These are phyloP conservation scores for Suillus fuscotomentosus DNA, from an alignment of 768 basidiomycete genomes.

Conservation along the genomic window DNA sequence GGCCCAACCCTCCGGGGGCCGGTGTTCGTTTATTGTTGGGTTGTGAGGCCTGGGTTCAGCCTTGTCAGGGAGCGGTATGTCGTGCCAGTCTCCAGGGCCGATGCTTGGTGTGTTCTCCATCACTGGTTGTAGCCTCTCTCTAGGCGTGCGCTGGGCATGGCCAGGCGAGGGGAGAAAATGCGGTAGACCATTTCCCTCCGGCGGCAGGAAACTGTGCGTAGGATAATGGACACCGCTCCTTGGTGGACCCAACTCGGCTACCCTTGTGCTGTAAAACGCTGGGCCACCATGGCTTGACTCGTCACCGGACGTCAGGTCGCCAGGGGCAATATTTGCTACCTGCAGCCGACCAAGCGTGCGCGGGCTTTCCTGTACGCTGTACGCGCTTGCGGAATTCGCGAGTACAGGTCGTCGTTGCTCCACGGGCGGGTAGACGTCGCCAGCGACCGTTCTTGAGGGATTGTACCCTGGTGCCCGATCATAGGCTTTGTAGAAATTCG, in stretches of 20 bases:
- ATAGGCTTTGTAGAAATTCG: constrained; percentile 9
- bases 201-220: constrained; percentile 23
- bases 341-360: constrained; percentile 44
- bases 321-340: constrained; percentile 48
- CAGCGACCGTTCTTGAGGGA: constrained; percentile 17
- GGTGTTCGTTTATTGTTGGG: neutral
- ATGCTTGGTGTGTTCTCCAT: constrained; percentile 13
- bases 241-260: constrained; percentile 16
- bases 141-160: constrained; percentile 9
- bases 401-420: constrained; percentile 13
- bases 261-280: neutral
- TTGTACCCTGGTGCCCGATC: constrained; percentile 15
- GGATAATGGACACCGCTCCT: constrained; percentile 13
- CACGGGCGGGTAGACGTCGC: constrained; percentile 16
- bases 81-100: constrained; percentile 10
- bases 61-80: neutral
- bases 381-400: constrained; percentile 29
- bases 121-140: constrained; percentile 6
- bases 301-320: constrained; percentile 38
- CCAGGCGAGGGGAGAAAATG: constrained; percentile 22
- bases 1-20: constrained; percentile 37
- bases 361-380: constrained; percentile 28
- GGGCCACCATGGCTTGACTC: constrained; percentile 12
- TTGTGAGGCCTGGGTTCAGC: neutral
- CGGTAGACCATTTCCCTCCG: constrained; percentile 27